These are phyloP conservation scores for Candida fluviatilis DNA, from an alignment of 805 yeast species.

Conservation along the genomic window DNA sequence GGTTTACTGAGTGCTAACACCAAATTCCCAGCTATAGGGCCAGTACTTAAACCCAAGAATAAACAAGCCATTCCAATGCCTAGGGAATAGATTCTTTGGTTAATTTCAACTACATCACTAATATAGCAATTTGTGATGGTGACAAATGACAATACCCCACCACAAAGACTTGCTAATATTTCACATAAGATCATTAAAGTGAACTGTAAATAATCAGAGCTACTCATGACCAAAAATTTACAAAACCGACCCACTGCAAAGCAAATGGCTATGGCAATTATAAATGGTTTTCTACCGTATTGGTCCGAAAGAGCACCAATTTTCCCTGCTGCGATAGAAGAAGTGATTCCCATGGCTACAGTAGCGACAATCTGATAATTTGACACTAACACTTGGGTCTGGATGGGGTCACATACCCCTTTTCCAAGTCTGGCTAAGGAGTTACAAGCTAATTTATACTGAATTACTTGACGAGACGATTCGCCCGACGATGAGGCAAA, in stretches of 20 bases:
- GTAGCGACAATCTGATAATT: constrained; percentile 43
- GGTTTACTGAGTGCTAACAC: constrained; percentile 10
- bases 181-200: constrained; percentile 39
- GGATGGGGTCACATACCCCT: constrained; percentile 25
- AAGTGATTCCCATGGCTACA: constrained; percentile 40
- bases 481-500: constrained; percentile 36
- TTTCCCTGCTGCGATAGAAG: constrained; percentile 55
- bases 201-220: constrained; percentile 26
- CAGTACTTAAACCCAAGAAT: constrained; percentile 57
- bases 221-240: constrained; percentile 22
- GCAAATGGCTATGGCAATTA: constrained; percentile 15
- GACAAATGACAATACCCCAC: constrained; percentile 54
- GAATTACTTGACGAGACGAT: constrained; percentile 38
- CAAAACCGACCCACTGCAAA: constrained; percentile 19
- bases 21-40: constrained; percentile 57
- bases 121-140: constrained; percentile 66
- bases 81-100: constrained; percentile 51
- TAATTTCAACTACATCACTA: constrained; percentile 67
- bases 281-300: constrained; percentile 30
- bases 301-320: constrained; percentile 35
- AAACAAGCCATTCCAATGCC: constrained; percentile 58
- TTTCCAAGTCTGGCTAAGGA: constrained; percentile 11
- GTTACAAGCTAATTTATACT: constrained; percentile 27
- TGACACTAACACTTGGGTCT: constrained; percentile 41
- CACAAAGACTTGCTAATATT: constrained; percentile 50